Conservation (phyloP, 768 basidiomycete genomes). For the Boletus subparvulus region DNA sequence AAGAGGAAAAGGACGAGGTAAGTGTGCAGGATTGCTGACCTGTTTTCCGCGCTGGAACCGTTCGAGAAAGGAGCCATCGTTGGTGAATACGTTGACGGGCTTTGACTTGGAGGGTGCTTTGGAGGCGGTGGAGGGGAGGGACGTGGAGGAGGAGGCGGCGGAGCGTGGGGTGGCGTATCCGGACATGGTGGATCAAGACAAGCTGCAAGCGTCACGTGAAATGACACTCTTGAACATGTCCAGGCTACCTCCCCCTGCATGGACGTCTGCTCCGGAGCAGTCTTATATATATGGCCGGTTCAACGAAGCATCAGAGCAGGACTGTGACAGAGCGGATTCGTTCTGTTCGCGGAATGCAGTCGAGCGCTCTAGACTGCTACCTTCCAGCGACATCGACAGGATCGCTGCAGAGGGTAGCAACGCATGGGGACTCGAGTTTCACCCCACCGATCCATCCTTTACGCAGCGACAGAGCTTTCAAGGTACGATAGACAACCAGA, state of each 20-base stretch:
- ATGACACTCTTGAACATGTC: background rate
- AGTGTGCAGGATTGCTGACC: conserved; percentile 35
- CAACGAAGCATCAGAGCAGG: conserved; percentile 57
- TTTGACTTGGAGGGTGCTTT: conserved; percentile 38
- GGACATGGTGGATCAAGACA: conserved; percentile 13
- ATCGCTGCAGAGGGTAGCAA: conserved; percentile 47
- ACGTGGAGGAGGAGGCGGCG: conserved; percentile 13
- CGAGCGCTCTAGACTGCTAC: conserved; percentile 44
- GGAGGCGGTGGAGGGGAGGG: background rate
- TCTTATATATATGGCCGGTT: conserved; percentile 48
- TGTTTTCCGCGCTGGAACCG: conserved; percentile 58
- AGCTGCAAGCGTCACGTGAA: background rate
- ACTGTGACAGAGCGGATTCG: conserved; percentile 49
- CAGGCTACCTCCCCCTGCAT: conserved; percentile 32
- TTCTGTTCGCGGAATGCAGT: conserved; percentile 48
- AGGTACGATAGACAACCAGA: conserved; percentile 41
- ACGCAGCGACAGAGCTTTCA: conserved; percentile 34
- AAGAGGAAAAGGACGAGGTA: background rate
- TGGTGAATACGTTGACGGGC: conserved; percentile 60
- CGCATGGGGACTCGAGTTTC: conserved; percentile 54
- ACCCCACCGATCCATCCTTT: conserved; percentile 20
- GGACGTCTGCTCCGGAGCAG: conserved; percentile 59
- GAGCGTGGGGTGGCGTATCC: conserved; percentile 13
- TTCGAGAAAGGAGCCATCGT: conserved; percentile 69
- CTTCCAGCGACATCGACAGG: conserved; percentile 52